Evolutionary conservation across 805 yeast genomes (phyloP).

Genomic region (Vanderwaltozyma yarrowii): DNA sequence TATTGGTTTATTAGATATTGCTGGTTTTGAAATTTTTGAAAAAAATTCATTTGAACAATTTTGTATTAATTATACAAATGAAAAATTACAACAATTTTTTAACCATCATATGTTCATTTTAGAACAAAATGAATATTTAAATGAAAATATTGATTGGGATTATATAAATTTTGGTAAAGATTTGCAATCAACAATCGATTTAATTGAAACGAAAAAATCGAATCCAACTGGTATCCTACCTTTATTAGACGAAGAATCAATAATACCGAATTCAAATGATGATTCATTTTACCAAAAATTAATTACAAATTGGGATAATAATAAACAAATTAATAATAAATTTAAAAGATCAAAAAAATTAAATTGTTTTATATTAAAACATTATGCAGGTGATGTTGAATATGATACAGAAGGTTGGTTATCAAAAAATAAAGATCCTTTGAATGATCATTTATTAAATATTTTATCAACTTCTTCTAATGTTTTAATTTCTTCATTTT

Average conservation of each 20-base stretch:
- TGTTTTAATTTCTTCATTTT: slow-evolving; percentile 45
- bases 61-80: slow-evolving; percentile 95
- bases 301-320: slow-evolving; percentile 48
- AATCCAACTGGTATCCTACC: slow-evolving; percentile 73
- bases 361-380: slow-evolving; percentile 74
- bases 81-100: slow-evolving; percentile 93
- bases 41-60: slow-evolving; percentile 93
- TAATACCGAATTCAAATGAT: slow-evolving; percentile 86
- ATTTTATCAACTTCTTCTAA: slow-evolving; percentile 51
- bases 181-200: slow-evolving; percentile 85
- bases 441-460: slow-evolving; percentile 61
- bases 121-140: slow-evolving; percentile 91
- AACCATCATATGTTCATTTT: slow-evolving; percentile 95
- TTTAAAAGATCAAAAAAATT: slow-evolving; percentile 66
- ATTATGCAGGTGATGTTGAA: slow-evolving; percentile 96
- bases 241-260: slow-evolving; percentile 87
- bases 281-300: slow-evolving; percentile 72
- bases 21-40: slow-evolving; percentile 94
- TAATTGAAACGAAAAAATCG: slow-evolving; percentile 55
- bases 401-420: slow-evolving; percentile 89
- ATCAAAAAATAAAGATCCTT: slow-evolving; percentile 88
- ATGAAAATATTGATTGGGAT: slow-evolving; percentile 92
- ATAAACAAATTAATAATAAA: slow-evolving; percentile 29
- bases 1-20: slow-evolving; percentile 94
- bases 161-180: slow-evolving; percentile 94